phyloP scores from a whole-genome alignment of 768 basidiomycete genomes.

The Suillus subaureus region DNA sequence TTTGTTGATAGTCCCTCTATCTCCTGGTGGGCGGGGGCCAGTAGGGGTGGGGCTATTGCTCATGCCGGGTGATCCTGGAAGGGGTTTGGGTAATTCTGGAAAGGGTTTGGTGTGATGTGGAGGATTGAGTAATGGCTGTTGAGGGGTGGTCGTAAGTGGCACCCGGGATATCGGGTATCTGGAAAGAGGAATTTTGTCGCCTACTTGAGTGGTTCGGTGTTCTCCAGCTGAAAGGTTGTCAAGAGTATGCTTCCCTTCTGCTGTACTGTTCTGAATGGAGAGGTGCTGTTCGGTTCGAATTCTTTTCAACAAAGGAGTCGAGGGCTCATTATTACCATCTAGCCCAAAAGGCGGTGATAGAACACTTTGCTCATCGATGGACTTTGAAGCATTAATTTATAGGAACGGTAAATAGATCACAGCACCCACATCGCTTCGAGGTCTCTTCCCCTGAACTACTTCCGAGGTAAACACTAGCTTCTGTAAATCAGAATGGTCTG shows the following conservation, averaged over 20 bases:
- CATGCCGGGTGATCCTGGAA: not conserved
- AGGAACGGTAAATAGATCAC: not conserved
- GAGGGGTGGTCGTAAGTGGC: not conserved
- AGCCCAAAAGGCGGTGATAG: not conserved
- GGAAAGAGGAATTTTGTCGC: too few species aligned
- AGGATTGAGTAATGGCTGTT: not conserved
- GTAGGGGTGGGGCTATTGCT: not conserved
- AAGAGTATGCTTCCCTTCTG: not conserved
- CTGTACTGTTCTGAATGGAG: not conserved
- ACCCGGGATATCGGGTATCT: not conserved
- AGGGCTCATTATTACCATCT: not conserved
- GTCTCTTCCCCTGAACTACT: slow-evolving; percentile 4
- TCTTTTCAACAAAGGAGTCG: not conserved
- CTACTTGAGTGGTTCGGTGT: not conserved
- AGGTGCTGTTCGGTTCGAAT: slow-evolving; percentile 1
- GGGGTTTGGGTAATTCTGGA: not conserved
- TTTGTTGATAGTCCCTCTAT: slow-evolving; percentile 9
- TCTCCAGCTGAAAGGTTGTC: not conserved
- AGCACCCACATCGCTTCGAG: not conserved
- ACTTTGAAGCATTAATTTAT: not conserved
- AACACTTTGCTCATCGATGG: not conserved
- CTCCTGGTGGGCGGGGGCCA: not conserved
- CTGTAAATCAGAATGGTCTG: not conserved
- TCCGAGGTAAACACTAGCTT: not conserved
- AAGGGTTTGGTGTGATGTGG: not conserved